Evolutionary conservation across 2,329 filamentous ascomycete genomes (phyloP), one percentile per base, ranked within the genome.

Genomic region (Apiospora aurea): DNA sequence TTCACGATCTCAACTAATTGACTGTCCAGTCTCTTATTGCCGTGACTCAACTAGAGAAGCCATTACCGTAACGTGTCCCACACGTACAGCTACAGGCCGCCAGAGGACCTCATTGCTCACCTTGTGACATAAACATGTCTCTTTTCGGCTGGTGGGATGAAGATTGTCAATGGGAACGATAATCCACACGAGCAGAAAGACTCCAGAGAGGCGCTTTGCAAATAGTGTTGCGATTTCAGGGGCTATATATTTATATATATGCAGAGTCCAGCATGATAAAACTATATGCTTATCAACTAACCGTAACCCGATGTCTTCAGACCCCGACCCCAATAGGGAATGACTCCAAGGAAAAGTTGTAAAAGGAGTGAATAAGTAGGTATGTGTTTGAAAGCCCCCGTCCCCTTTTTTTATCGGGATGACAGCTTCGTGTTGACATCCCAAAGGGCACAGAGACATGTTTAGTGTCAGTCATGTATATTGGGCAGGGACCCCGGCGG

Each of bases 301-400:
- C 34, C 16, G 16, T 38, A 29, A 16, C 53, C 53, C 53, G 26
- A 14, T n/a, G 38, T 61, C 16, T 38, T 38, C 8, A 57, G 5
- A 61, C 57, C 57, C 29, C 21, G 11, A n/a, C 10, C 57, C 57
- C 13, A n/a, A 10, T 64, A 41, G 57, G 57, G 57, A 13, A 64
- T 64, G 57, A 64, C 34, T 64, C 57, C 57, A 64, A 64, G 4
- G 57, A 64, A 64, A 64, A n/a, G 8, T 64, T 41, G 34, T 64
- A 38, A 64, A 64, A 64, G 57, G 57, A 64, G 57, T 64, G 57
- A 64, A 64, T 41, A 14, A 41, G 57, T 64, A 13, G 57, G 57
- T 64, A 14, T 64, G 18, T 41, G 8, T 10, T 38, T 41, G 18
- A 41, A 41, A 10, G 10, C 41, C n/a, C 57, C 18, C 16, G 41